These are phyloP conservation scores for Russula sp. DNA, from an alignment of 768 basidiomycete species.

Conservation along the genomic window DNA sequence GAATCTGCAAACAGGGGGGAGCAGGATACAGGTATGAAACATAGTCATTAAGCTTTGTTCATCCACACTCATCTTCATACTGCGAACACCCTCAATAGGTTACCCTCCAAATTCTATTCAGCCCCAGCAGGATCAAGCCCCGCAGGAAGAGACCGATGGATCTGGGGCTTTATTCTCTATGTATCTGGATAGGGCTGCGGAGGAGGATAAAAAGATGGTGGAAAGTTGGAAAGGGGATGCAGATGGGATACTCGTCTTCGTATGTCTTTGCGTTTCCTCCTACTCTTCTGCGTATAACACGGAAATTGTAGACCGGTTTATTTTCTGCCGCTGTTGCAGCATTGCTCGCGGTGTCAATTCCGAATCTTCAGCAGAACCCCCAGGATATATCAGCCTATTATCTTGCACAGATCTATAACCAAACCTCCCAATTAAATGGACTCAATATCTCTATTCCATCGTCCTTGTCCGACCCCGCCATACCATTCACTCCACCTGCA, in stretches of 20 bases:
- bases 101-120: no score
- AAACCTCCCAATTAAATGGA: not conserved
- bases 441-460: not conserved
- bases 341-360: slow-evolving; percentile 7
- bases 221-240: slow-evolving; percentile 6
- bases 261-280: not conserved
- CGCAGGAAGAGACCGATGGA: not conserved
- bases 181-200: not conserved
- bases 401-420: slow-evolving; percentile 6
- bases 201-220: not conserved
- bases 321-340: slow-evolving; percentile 17
- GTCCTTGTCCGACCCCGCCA: not conserved
- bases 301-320: slow-evolving; percentile 10
- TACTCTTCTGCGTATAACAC: not conserved
- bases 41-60: no score
- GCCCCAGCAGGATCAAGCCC: not conserved
- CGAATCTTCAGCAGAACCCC: not conserved
- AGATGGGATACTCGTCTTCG: slow-evolving; percentile 4
- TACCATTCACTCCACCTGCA: slow-evolving; percentile 21
- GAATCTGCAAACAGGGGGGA: no score
- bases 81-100: no score
- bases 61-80: no score
- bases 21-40: no score
- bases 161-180: slow-evolving; percentile 2
- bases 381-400: not conserved